Base-by-base conservation (phyloP, 345 rosid species). In the Pugionium dolabratum region DNA sequence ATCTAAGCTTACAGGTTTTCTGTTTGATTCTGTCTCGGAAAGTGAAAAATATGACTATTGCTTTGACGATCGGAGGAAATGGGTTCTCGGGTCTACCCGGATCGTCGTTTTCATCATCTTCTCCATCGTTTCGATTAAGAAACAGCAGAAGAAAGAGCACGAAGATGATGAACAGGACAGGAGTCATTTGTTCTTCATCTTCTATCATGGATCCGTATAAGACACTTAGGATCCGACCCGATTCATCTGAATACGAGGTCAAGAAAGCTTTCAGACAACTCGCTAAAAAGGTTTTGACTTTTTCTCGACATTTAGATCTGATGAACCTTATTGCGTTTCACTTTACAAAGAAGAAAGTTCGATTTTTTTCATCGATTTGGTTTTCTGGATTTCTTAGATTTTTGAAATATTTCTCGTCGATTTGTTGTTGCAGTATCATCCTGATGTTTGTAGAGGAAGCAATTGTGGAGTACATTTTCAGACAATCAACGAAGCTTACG, bases 381-480 rank as follows among this genome's bases (percentile, higher is more conserved):
- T 10, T 26, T 6, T 47, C 11, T 34, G 9, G 28, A 7, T 40
- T 53, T 7, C 5, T 11, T 28, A 18, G 55, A 63, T 1, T 8
- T 18, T 18, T 62, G 25, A 25, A 1, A 59, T 27, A 9, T 27
- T 27, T 44, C 11, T 56, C 34, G 18, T 47, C 25, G 7, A 40
- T 54, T 35, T 43, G 30, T 28, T 11, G 47, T 45, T 76, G 62
- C 89, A 89, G 96, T 89, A 89, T 80, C 99, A 94, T 83, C 99
- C 99, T 7, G 99, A 94, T 74, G 97, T 94, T 4, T 94, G 99
- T 75, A 85, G 87, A 79, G 99, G 90, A 79, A 85, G 59, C 74
- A 88, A 86, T 72, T 88, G 92, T 28, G 92, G 87, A 1, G 80
- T 82, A 8, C 83, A 85, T 56, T 94, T 94, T 75, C 92, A 80